These are phyloP conservation scores for Fomitiporia mediterranea DNA, from an alignment of 1,284 basidiomycete genomes.

Conservation along the genomic window DNA sequence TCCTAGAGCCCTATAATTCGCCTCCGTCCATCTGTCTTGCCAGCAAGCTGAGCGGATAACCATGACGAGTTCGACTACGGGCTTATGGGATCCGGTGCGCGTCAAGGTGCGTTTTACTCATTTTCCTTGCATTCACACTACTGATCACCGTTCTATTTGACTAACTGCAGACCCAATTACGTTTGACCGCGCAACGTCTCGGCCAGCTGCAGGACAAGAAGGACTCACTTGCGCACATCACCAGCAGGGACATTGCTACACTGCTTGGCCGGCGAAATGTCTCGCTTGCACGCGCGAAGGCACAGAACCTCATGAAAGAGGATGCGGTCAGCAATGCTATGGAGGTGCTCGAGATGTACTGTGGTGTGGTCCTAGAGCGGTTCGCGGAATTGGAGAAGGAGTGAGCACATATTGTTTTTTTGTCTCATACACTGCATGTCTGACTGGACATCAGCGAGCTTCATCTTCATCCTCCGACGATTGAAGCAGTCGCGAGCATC, in stretches of 20 bases:
- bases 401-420: conserved; percentile 34
- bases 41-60: neutral
- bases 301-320: conserved; percentile 58
- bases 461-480: conserved; percentile 35
- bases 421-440: conserved; percentile 8
- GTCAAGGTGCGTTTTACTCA: conserved; percentile 24
- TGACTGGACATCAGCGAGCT: conserved; percentile 36
- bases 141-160: neutral
- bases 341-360: conserved; percentile 61
- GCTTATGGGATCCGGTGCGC: conserved; percentile 24
- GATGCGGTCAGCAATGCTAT: conserved; percentile 57
- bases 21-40: neutral
- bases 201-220: conserved; percentile 65
- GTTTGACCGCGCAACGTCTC: conserved; percentile 57
- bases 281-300: conserved; percentile 60
- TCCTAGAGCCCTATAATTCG: neutral
- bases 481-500: conserved; percentile 64
- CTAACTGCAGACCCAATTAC: conserved; percentile 56
- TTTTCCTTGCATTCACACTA: neutral
- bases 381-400: conserved; percentile 51
- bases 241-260: conserved; percentile 60
- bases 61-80: conserved; percentile 9
- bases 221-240: conserved; percentile 57
- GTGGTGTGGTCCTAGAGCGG: conserved; percentile 55
- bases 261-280: conserved; percentile 57